Percentiles rank a stretch among this genome's conserved stretches.
Evolutionary conservation across 257 asterid species (phyloP).

Genomic region (Craterostigma plantagineum): DNA sequence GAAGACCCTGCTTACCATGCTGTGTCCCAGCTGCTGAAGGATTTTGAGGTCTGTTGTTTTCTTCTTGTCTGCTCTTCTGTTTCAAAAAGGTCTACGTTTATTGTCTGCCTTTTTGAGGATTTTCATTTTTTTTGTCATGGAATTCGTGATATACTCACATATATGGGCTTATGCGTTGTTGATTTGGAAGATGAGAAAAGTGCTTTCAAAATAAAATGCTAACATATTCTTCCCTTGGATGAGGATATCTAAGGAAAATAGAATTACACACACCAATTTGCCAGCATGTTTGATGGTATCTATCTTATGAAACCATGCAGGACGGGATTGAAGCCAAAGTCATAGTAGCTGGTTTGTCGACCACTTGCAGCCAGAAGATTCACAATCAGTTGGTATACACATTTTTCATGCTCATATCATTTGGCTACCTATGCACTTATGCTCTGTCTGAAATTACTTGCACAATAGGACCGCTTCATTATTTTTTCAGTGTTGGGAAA

Average conservation of each 20-base stretch:
- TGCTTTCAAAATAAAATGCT: too few species aligned
- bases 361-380: slow-evolving; percentile 98
- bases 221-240: too few species aligned
- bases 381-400: slow-evolving; percentile 82
- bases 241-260: too few species aligned
- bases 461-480: slow-evolving; percentile 1
- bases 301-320: slow-evolving; percentile 22
- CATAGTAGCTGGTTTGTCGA: slow-evolving; percentile 78
- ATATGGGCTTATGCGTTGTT: too few species aligned
- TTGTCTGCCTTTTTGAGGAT: too few species aligned
- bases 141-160: too few species aligned
- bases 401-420: slow-evolving; percentile 4
- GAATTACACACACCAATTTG: too few species aligned
- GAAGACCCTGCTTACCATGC: slow-evolving; percentile 96
- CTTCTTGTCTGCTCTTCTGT: slow-evolving; percentile 1
- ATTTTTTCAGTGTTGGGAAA: too few species aligned
- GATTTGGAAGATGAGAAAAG: too few species aligned
- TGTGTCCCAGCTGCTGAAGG: slow-evolving; percentile 43
- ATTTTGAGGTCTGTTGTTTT: slow-evolving; percentile 43
- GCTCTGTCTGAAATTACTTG: slow-evolving; percentile 1
- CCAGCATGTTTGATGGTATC: too few species aligned
- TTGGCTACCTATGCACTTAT: neutral
- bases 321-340: slow-evolving; percentile 64
- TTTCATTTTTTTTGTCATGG: too few species aligned
- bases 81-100: too few species aligned